Evolutionary conservation across 2,329 filamentous ascomycete species (phyloP).

Genomic region (Beauveria rudraprayagi): DNA sequence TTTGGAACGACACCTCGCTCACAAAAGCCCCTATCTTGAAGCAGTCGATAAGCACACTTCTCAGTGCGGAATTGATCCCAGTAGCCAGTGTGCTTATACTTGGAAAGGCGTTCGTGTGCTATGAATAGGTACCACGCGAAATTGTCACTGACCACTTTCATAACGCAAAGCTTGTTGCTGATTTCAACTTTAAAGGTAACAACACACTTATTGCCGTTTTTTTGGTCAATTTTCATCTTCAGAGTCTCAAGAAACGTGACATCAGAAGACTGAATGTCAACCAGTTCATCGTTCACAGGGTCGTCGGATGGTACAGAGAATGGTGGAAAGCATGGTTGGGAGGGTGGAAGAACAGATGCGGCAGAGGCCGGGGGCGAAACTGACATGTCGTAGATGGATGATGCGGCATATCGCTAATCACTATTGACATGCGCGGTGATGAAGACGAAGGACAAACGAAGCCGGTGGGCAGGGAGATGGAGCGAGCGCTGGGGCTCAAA

Average conservation of each 20-base stretch:
- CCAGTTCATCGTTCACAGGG: not conserved
- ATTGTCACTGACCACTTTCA: not conserved
- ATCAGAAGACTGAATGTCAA: slow-evolving; percentile 14
- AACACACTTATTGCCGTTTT: not conserved
- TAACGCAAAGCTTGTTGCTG: not conserved
- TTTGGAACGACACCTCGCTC: not conserved
- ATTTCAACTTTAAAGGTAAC: not conserved
- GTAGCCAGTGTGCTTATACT: not conserved
- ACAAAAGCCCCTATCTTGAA: not conserved
- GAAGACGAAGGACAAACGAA: too few relatives aligned
- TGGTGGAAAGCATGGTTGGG: not conserved
- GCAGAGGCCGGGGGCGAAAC: not conserved
- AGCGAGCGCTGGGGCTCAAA: too few relatives aligned
- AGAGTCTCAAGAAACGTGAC: not conserved
- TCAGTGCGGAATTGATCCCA: not conserved
- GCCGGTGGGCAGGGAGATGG: too few relatives aligned
- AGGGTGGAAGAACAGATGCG: not conserved
- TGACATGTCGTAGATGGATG: not conserved
- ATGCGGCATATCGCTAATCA: not conserved
- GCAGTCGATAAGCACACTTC: not conserved
- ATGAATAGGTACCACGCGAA: not conserved
- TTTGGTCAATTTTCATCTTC: not conserved
- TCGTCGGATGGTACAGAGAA: not conserved
- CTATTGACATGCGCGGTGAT: not conserved
- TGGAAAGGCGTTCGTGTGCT: not conserved